Evolutionary conservation across 2,329 filamentous ascomycete species (phyloP).

Genomic region (Trichophyton schoenleinii): DNA sequence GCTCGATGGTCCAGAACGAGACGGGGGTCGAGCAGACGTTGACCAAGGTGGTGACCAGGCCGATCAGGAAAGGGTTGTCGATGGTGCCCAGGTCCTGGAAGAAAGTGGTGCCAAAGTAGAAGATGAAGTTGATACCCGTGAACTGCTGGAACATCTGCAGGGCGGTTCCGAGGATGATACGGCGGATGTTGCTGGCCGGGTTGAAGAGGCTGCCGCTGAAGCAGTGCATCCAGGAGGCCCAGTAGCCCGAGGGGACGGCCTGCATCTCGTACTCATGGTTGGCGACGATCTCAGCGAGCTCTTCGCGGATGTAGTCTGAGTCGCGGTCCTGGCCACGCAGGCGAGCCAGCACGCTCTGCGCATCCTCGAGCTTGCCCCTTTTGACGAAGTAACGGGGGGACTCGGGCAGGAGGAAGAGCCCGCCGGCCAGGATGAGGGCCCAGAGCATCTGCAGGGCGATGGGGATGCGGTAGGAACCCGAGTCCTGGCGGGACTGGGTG

Average conservation of each 20-base stretch:
- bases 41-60: slow-evolving; percentile 73
- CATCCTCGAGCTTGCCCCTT: slow-evolving; percentile 55
- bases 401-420: slow-evolving; percentile 67
- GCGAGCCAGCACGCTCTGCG: slow-evolving; percentile 48
- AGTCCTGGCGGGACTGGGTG: slow-evolving; percentile 49
- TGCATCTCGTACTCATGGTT: slow-evolving; percentile 75
- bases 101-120: slow-evolving; percentile 73
- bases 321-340: slow-evolving; percentile 63
- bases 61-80: slow-evolving; percentile 66
- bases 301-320: slow-evolving; percentile 62
- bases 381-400: slow-evolving; percentile 79
- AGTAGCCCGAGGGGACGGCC: slow-evolving; percentile 53
- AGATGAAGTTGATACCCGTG: slow-evolving; percentile 90
- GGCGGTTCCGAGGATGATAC: slow-evolving; percentile 58
- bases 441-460: slow-evolving; percentile 70
- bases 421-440: slow-evolving; percentile 60
- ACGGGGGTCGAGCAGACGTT: slow-evolving; percentile 76
- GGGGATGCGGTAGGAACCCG: slow-evolving; percentile 64
- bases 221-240: slow-evolving; percentile 55
- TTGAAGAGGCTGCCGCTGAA: slow-evolving; percentile 44
- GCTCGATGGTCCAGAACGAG: slow-evolving; percentile 79
- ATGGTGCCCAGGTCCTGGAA: slow-evolving; percentile 68
- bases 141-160: slow-evolving; percentile 71
- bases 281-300: slow-evolving; percentile 75
- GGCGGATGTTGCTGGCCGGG: slow-evolving; percentile 47